phyloP scores from a whole-genome alignment of 2,329 filamentous ascomycete genomes.

The Bertia moriformis region DNA sequence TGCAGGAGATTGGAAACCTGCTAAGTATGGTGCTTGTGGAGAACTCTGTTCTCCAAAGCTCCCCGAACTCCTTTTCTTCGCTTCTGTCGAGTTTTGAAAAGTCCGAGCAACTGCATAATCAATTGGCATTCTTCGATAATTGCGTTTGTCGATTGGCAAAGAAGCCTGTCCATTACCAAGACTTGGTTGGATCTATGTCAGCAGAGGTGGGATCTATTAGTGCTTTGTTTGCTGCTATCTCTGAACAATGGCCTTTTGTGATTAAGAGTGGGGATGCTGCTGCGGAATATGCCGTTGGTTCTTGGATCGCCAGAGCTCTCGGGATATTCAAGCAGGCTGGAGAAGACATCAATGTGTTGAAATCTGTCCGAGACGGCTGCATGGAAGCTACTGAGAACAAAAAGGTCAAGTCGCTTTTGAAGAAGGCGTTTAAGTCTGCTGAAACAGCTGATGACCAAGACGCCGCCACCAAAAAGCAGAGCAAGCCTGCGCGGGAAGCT shows the following conservation, averaged over 20 bases:
- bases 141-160: conserved; percentile 39
- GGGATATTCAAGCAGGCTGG: conserved; percentile 12
- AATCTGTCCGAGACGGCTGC: background rate
- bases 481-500: no score
- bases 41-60: background rate
- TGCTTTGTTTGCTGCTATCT: conserved; percentile 31
- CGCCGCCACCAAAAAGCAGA: background rate
- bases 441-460: background rate
- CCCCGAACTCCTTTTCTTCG: background rate
- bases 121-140: conserved; percentile 41
- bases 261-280: conserved; percentile 18
- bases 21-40: background rate
- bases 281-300: conserved; percentile 14
- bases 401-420: background rate
- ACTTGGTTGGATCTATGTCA: conserved; percentile 15
- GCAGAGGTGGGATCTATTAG: conserved; percentile 16
- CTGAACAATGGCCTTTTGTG: conserved; percentile 43
- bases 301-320: conserved; percentile 23
- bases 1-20: background rate
- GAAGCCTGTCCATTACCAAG: conserved; percentile 42
- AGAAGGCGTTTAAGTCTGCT: background rate
- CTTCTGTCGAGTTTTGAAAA: background rate
- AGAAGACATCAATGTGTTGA: background rate
- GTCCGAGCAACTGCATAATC: background rate
- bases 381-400: background rate